Base-by-base conservation (phyloP, 2,329 filamentous ascomycete species). In the Cladosporium cucumerinum region DNA sequence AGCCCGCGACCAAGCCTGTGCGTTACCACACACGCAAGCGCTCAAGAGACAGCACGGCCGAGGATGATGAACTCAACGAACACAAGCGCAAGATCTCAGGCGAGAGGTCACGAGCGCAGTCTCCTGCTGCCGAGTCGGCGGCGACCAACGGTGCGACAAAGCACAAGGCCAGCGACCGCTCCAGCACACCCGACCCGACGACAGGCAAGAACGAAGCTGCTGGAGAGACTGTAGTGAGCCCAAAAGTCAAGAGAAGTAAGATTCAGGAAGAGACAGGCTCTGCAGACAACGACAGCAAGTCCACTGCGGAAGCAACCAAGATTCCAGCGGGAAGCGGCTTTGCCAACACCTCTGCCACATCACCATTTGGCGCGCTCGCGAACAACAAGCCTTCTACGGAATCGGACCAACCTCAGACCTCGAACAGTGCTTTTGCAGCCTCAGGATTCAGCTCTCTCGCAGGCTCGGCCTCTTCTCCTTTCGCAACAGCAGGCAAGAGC, bases 371-470 rank as follows among this genome's bases (percentile, higher is more conserved):
- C 58, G 73, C 78, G 49, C 74, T 84, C 61, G 72, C 77, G 21
- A 71, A 74, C 52, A 62, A 76, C 65, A 67, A 76, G 78, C 65
- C 72, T 75, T 18, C 71, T 73, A 43, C 60, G 11, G 18, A 51
- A 16, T 52, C 71, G 2, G 34, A 67, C 26, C 65, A 78, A 28
- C 65, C 73, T 57, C 73, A 79, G 65, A 79, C 79, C 6, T 79
- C 80, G 5, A 67, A 77, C 5, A 76, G 76, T 49, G 80, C 81
- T 7, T 90, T 90, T 72, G 80, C 80, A 51, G 72, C 77, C 3
- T 82, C 81, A 43, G 80, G 76, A 21, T 82, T 83, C 63, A 75
- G 80, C 58, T 75, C 77, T 5, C 76, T 82, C 46, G 73, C 80
- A 21, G 73, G 67, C 23, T 77, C 80, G 8, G 69, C 73, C 8